Percentiles rank a stretch among this genome's conserved stretches.
These are phyloP conservation scores for Daldinia grandis DNA, from an alignment of 495 filamentous ascomycete species.

Conservation along the genomic window DNA sequence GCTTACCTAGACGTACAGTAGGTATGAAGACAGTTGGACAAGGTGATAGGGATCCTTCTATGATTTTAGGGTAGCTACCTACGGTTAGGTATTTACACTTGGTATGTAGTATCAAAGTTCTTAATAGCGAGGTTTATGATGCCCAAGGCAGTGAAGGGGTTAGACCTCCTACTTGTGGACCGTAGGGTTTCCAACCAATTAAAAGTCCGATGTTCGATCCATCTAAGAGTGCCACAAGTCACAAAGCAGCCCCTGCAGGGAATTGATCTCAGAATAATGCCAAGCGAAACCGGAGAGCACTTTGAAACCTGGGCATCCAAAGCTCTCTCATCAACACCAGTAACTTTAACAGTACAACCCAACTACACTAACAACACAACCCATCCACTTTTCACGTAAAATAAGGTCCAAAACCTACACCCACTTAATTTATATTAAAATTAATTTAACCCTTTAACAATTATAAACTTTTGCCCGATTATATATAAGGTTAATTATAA, in stretches of 20 bases:
- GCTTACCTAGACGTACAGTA: not conserved
- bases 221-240: not conserved
- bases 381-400: too few species aligned
- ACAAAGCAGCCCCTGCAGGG: conserved; percentile 17
- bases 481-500: not conserved
- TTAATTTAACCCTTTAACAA: too few species aligned
- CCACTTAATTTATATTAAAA: too few species aligned
- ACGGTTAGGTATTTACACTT: too few species aligned
- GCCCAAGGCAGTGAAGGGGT: not conserved
- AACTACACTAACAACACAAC: too few species aligned
- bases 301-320: conserved; percentile 30
- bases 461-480: too few species aligned
- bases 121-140: not conserved
- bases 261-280: conserved; percentile 21
- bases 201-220: not conserved
- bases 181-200: not conserved
- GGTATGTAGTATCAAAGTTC: not conserved
- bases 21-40: not conserved
- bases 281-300: conserved; percentile 38
- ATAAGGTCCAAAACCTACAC: too few species aligned
- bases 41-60: not conserved
- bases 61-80: not conserved
- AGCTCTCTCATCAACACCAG: conserved; percentile 2
- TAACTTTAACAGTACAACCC: too few species aligned
- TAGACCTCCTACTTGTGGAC: not conserved